A percentile compares a stretch with the other conserved stretches of the same genome.
Conservation (phyloP, 495 filamentous ascomycete genomes). For the Viridothelium virens region DNA sequence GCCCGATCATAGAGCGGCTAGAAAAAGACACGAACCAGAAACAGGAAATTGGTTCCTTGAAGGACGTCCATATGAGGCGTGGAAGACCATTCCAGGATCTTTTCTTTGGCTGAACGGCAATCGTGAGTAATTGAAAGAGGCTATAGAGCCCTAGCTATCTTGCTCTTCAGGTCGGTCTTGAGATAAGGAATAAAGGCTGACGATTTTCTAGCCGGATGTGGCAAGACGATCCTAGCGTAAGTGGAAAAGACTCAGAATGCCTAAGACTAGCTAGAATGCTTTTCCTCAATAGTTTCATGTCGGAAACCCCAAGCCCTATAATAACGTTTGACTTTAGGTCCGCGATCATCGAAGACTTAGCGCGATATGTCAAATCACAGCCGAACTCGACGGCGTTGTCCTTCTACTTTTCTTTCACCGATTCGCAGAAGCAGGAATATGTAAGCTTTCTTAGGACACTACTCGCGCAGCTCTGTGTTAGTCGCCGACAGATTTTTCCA, state of each 20-base stretch:
- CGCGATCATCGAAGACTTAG: conserved; percentile 21
- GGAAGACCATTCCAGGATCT: conserved; percentile 13
- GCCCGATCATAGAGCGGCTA: conserved; percentile 20
- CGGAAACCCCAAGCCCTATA: background rate
- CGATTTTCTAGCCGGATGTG: conserved; percentile 20
- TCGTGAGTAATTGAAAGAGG: background rate
- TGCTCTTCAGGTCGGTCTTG: too few species aligned
- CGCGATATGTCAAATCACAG: background rate
- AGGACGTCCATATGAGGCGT: conserved; percentile 13
- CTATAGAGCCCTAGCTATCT: too few species aligned
- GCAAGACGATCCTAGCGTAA: conserved; percentile 22
- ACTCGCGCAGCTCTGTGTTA: conserved; percentile 18
- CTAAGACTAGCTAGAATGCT: background rate
- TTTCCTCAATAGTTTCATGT: background rate
- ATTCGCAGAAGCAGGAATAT: conserved; percentile 19
- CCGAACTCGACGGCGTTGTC: conserved; percentile 5
- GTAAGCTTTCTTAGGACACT: conserved; percentile 17
- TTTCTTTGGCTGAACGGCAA: conserved; percentile 22
- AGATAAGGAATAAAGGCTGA: background rate
- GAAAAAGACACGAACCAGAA: conserved; percentile 16
- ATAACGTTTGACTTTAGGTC: background rate
- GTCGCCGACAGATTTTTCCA: background rate
- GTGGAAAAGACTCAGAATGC: background rate
- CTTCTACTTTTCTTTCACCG: conserved; percentile 27
- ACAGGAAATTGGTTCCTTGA: conserved; percentile 23